Evolutionary conservation across 345 rosid genomes (phyloP).

Genomic region (Corymbia maculata): DNA sequence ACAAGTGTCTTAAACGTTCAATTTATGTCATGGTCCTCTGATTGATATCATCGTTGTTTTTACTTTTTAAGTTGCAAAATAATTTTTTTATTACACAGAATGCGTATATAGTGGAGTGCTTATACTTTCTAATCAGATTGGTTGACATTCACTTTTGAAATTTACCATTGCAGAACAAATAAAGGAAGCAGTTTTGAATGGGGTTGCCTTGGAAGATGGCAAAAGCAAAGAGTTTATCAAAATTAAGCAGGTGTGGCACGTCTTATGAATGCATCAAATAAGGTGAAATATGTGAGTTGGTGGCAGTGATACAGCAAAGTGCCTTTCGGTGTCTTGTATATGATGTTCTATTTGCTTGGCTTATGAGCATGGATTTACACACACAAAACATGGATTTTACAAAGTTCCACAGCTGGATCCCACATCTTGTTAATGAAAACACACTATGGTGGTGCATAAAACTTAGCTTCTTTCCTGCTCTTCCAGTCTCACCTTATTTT

Average conservation of each 20-base stretch:
- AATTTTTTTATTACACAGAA: not conserved
- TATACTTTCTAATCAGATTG: not conserved
- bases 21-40: not conserved
- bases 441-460: not conserved
- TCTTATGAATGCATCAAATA: not conserved
- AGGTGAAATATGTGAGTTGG: not conserved
- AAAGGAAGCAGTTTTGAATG: constrained; percentile 80
- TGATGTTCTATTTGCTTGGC: not conserved
- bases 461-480: not conserved
- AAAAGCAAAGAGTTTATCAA: constrained; percentile 73
- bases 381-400: not conserved
- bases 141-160: not conserved
- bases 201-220: constrained; percentile 82
- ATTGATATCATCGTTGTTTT: not conserved
- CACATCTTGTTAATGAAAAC: not conserved
- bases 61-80: not conserved
- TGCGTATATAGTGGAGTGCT: not conserved
- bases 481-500: not conserved
- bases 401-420: not conserved
- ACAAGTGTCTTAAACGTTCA: not conserved
- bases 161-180: constrained; percentile 36
- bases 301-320: not conserved
- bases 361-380: not conserved
- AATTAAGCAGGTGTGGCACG: constrained; percentile 60
- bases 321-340: not conserved